These are phyloP conservation scores for Sporothrix luriei DNA, from an alignment of 2,329 filamentous ascomycete species.

Conservation along the genomic window DNA sequence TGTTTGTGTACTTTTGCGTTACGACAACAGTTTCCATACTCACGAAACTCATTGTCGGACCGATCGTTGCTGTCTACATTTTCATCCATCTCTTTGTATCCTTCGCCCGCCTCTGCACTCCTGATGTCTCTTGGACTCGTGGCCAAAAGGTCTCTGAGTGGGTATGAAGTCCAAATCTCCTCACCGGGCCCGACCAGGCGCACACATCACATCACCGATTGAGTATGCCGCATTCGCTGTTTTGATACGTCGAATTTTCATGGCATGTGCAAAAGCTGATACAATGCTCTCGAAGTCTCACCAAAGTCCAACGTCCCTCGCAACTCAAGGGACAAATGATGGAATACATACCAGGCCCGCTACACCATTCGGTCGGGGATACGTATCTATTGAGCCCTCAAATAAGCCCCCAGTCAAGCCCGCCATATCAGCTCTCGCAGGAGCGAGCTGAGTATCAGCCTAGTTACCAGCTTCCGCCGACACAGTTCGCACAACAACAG, in stretches of 20 bases:
- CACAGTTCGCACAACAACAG: background rate
- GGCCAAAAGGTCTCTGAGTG: background rate
- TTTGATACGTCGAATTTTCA: background rate
- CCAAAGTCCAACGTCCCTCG: background rate
- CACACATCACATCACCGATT: background rate
- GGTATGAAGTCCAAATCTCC: background rate
- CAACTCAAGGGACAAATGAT: background rate
- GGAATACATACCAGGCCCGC: background rate
- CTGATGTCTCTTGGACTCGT: background rate
- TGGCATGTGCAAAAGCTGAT: background rate
- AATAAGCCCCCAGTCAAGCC: background rate
- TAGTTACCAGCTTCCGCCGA: background rate
- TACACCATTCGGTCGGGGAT: too few relatives aligned
- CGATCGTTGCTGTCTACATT: background rate
- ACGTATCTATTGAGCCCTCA: background rate
- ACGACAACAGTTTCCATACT: background rate
- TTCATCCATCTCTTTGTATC: background rate
- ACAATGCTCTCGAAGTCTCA: background rate
- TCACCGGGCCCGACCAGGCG: background rate
- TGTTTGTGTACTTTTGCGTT: background rate
- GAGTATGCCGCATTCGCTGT: background rate
- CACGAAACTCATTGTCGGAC: conserved; percentile 11
- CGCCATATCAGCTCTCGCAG: background rate
- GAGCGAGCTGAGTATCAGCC: background rate
- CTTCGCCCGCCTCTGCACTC: background rate